These are phyloP conservation scores for Agroathelia rolfsii DNA, from an alignment of 1,284 basidiomycete genomes.

Conservation along the genomic window DNA sequence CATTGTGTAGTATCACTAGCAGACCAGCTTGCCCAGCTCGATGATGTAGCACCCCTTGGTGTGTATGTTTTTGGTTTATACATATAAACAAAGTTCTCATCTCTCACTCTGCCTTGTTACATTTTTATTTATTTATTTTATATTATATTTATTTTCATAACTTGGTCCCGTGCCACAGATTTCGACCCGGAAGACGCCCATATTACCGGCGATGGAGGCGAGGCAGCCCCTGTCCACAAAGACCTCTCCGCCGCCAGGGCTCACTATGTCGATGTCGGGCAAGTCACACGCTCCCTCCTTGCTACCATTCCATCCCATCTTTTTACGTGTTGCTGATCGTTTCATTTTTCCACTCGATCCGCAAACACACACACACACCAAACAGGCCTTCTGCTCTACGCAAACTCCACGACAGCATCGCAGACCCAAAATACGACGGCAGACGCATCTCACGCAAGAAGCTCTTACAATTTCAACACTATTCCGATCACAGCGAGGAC, in stretches of 20 bases:
- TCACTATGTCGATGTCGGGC: slow-evolving; percentile 83
- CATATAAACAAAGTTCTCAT: too few relatives aligned
- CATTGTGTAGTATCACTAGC: slow-evolving; percentile 72
- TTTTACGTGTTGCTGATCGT: too few relatives aligned
- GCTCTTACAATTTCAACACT: slow-evolving; percentile 34
- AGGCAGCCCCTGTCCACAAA: slow-evolving; percentile 17
- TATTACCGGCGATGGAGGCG: slow-evolving; percentile 18
- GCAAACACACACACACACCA: too few relatives aligned
- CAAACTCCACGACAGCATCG: slow-evolving; percentile 47
- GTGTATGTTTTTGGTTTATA: slow-evolving; percentile 16
- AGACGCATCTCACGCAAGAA: slow-evolving; percentile 52
- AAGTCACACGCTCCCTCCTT: slow-evolving; percentile 17
- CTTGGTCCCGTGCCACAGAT: too few relatives aligned
- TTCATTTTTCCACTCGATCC: too few relatives aligned
- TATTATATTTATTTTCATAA: too few relatives aligned
- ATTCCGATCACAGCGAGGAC: slow-evolving; percentile 20
- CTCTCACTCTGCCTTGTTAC: too few relatives aligned
- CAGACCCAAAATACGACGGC: slow-evolving; percentile 72
- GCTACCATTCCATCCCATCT: slow-evolving; percentile 10
- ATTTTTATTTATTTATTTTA: too few relatives aligned
- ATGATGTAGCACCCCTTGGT: slow-evolving; percentile 63
- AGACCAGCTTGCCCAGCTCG: slow-evolving; percentile 73
- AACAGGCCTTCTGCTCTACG: slow-evolving; percentile 60
- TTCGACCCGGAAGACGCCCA: slow-evolving; percentile 69
- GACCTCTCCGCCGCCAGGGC: slow-evolving; percentile 40